Conservation (phyloP, 495 filamentous ascomycete species). For the Xylaria curta region DNA sequence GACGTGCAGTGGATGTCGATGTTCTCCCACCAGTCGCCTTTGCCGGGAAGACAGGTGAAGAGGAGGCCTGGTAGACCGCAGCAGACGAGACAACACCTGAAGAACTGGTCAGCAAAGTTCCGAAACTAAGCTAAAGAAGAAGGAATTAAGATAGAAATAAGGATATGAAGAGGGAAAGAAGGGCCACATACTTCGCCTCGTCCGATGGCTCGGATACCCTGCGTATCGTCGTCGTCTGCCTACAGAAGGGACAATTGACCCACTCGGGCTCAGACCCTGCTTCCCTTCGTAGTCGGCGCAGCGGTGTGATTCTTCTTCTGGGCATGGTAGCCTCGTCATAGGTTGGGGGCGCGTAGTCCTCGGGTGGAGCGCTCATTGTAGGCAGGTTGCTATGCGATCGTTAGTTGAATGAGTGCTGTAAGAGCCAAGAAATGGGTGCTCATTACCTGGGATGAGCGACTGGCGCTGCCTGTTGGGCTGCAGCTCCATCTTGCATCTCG, state of each 20-base stretch:
- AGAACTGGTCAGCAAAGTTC: neutral
- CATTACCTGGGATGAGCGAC: neutral
- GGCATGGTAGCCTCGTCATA: neutral
- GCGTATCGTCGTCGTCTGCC: slow-evolving; percentile 11
- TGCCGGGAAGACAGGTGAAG: neutral
- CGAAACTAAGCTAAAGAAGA: neutral
- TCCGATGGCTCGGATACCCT: slow-evolving; percentile 11
- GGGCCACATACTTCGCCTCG: neutral
- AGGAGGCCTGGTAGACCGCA: neutral
- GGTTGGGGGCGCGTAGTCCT: neutral
- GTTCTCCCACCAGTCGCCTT: neutral
- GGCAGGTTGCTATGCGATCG: neutral
- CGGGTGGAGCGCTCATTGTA: neutral
- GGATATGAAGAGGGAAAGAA: neutral
- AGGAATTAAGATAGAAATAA: too few species aligned
- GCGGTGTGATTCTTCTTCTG: slow-evolving; percentile 12
- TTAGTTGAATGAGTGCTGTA: neutral
- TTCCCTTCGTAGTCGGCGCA: neutral
- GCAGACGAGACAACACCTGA: neutral
- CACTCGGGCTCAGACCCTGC: neutral
- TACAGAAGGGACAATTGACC: slow-evolving; percentile 9
- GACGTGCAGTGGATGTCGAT: slow-evolving; percentile 16
- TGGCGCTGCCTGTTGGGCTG: neutral
- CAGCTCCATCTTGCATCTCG: neutral
- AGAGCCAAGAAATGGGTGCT: too few species aligned